phyloP scores from a whole-genome alignment of 139 green algal genomes.

The Trebouxia sp. region DNA sequence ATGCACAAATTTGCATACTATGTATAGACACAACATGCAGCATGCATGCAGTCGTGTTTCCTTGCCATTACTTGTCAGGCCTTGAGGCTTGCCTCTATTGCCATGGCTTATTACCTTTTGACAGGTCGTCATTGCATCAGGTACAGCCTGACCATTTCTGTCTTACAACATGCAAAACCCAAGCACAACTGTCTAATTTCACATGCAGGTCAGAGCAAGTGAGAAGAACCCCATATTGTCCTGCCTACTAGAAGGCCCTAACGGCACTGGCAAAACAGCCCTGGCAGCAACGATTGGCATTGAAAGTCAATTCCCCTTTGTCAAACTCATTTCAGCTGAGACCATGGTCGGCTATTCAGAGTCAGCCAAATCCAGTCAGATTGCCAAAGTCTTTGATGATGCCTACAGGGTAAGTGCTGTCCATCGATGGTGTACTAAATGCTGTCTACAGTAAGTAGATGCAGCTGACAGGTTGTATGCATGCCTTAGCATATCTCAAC shows the following conservation, averaged over 20 bases:
- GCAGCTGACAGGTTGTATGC: neutral
- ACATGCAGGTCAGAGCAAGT: conserved; percentile 66
- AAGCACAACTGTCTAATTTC: neutral
- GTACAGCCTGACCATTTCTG: too few species aligned
- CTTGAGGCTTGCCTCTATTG: too few species aligned
- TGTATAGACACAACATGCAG: too few species aligned
- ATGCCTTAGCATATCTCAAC: neutral
- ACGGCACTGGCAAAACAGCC: conserved; percentile 92
- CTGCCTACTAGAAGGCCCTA: conserved; percentile 83
- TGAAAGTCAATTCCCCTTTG: conserved; percentile 89
- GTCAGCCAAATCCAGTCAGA: conserved; percentile 68
- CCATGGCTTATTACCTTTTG: too few species aligned
- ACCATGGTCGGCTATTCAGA: conserved; percentile 90
- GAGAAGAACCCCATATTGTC: conserved; percentile 89
- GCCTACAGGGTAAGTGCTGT: conserved; percentile 70
- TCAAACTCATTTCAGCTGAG: conserved; percentile 89
- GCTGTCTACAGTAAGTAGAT: neutral
- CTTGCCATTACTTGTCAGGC: too few species aligned
- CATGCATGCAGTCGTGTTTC: too few species aligned
- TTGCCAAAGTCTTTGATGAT: conserved; percentile 94
- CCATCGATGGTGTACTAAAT: neutral
- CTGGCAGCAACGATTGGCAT: conserved; percentile 89
- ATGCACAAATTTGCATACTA: too few species aligned
- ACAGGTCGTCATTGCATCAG: too few species aligned
- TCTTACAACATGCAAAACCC: too few species aligned